phyloP scores from a whole-genome alignment of 108 stramenopile genomes.

The Cyclostephanos tholiformis region DNA sequence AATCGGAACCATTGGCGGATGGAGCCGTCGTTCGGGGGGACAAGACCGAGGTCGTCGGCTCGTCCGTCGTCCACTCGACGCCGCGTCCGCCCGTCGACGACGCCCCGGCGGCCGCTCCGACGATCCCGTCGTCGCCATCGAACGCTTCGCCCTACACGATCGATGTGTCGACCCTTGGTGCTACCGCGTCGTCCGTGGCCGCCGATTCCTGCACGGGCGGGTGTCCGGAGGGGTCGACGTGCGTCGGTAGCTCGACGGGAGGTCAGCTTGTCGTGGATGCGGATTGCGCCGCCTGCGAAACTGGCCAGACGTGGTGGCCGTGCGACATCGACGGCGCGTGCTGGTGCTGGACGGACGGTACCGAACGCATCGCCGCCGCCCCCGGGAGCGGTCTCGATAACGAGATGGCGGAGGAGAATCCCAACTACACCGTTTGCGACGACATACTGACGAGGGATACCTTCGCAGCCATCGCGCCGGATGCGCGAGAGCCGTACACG shows the following conservation, averaged over 20 bases:
- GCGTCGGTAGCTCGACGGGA: conserved; percentile 27
- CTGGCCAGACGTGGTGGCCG: conserved; percentile 49
- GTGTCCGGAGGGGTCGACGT: conserved; percentile 32
- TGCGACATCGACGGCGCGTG: conserved; percentile 51
- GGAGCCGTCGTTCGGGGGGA: conserved; percentile 14
- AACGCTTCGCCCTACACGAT: conserved; percentile 36
- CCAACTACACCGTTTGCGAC: conserved; percentile 21
- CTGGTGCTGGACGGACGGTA: conserved; percentile 44
- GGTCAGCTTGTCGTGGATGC: conserved; percentile 37
- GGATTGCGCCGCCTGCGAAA: conserved; percentile 16
- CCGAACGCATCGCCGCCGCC: conserved; percentile 40
- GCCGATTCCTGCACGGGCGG: conserved; percentile 27
- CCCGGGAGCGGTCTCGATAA: conserved; percentile 32
- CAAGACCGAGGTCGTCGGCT: conserved; percentile 37
- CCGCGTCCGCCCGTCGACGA: background rate
- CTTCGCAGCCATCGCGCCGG: conserved; percentile 32
- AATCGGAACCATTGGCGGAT: background rate
- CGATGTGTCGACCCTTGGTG: conserved; percentile 20
- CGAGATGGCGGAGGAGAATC: conserved; percentile 25
- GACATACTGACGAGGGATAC: conserved; percentile 30
- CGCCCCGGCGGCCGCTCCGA: background rate
- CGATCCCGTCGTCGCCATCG: conserved; percentile 1
- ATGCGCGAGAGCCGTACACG: conserved; percentile 40
- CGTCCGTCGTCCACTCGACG: too few species aligned
- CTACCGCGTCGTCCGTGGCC: conserved; percentile 14